Conservation (phyloP, 148 eudicot species). For the Rhododendron vialii region DNA sequence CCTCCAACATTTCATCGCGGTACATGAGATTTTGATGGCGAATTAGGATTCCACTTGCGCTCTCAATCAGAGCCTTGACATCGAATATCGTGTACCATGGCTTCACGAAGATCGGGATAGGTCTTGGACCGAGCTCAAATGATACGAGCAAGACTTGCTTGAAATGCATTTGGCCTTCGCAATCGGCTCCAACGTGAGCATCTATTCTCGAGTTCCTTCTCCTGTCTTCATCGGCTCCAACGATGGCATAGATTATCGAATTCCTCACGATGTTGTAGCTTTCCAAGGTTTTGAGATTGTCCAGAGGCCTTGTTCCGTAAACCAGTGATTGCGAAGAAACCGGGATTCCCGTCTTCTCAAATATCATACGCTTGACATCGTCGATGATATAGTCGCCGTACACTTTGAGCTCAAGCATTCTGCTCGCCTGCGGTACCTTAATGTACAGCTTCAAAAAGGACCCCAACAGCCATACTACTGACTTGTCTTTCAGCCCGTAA, state of each 20-base stretch:
- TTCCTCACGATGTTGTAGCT: neutral
- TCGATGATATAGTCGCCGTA: neutral
- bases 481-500: neutral
- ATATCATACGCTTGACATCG: neutral
- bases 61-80: neutral
- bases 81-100: neutral
- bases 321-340: neutral
- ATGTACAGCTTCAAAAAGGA: neutral
- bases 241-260: neutral
- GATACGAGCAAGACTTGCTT: neutral
- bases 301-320: neutral
- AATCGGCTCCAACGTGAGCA: neutral
- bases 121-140: neutral
- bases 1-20: neutral
- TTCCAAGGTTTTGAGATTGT: neutral
- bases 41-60: neutral
- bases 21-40: neutral
- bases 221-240: neutral
- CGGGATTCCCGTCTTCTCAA: neutral
- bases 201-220: neutral
- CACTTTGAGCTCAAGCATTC: neutral
- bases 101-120: neutral
- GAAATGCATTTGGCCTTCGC: neutral
- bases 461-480: neutral
- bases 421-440: neutral